A percentile compares a stretch with the other conserved stretches of the same genome.
phyloP scores from a whole-genome alignment of 352 stramenopile genomes.

The Phytophthora agathidicida region DNA sequence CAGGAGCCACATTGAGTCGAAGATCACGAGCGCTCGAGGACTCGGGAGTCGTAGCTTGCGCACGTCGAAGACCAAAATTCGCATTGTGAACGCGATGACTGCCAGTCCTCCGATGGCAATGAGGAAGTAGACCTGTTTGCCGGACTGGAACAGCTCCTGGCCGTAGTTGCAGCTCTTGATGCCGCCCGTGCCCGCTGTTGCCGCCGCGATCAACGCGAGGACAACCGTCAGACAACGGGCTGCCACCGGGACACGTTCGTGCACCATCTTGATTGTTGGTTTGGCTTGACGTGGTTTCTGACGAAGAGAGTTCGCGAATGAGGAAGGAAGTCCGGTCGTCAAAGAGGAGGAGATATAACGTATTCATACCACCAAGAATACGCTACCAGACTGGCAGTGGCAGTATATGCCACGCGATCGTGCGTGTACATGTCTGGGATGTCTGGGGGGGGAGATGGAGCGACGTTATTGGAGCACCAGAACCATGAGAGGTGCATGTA shows the following conservation, averaged over 20 bases:
- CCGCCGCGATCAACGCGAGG: conserved; percentile 46
- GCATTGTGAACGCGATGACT: conserved; percentile 37
- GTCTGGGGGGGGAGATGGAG: conserved; percentile 1
- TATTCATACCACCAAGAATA: conserved; percentile 22
- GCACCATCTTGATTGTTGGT: conserved; percentile 34
- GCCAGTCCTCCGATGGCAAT: conserved; percentile 48
- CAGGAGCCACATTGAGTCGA: conserved; percentile 61
- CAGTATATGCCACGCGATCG: conserved; percentile 21
- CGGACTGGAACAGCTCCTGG: conserved; percentile 56
- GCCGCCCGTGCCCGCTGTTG: conserved; percentile 41
- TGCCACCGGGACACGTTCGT: conserved; percentile 42
- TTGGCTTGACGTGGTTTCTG: conserved; percentile 7
- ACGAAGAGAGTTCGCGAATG: conserved; percentile 23
- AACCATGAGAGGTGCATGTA: conserved; percentile 13
- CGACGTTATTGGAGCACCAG: neutral
- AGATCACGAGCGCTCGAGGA: conserved; percentile 39
- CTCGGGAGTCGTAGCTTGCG: conserved; percentile 57
- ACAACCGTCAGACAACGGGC: conserved; percentile 50
- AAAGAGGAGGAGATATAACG: neutral
- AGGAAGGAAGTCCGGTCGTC: neutral
- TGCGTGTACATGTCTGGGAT: neutral
- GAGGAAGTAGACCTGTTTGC: conserved; percentile 65
- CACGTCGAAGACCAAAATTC: conserved; percentile 60
- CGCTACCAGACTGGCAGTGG: too few species aligned
- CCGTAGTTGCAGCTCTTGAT: conserved; percentile 63